Conservation (phyloP, 345 rosid species). For the Linum usitatissimum region DNA sequence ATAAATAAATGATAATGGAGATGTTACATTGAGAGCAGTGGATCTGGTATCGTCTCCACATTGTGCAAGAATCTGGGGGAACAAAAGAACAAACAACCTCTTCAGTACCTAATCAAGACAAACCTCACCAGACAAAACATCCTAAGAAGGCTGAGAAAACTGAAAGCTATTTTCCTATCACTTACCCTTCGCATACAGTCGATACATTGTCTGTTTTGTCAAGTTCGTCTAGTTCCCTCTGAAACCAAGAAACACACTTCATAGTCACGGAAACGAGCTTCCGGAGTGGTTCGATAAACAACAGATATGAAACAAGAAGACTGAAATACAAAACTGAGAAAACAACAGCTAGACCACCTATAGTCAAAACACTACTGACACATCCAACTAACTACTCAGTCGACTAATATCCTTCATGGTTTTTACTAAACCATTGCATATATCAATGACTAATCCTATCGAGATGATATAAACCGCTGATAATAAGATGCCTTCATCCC, state of each 20-base stretch:
- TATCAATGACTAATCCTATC: no score
- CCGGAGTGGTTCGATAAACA: no score
- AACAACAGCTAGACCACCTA: no score
- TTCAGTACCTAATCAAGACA: constrained; percentile 6
- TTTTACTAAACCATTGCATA: no score
- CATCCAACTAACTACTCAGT: no score
- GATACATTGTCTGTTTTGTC: constrained; percentile 35
- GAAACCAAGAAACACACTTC: constrained; percentile 4
- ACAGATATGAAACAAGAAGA: no score
- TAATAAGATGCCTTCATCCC: no score
- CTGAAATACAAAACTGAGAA: no score
- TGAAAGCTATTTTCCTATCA: constrained; percentile 1
- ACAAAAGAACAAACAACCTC: not conserved
- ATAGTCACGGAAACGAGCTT: no score
- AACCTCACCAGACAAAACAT: not conserved
- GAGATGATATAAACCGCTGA: no score
- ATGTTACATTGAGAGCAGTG: constrained; percentile 53
- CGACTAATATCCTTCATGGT: no score
- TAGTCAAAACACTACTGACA: no score
- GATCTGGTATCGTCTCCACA: constrained; percentile 39
- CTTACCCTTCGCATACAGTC: constrained; percentile 56
- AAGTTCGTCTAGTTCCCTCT: constrained; percentile 57
- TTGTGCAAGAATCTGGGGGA: constrained; percentile 32
- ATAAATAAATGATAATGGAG: not conserved
- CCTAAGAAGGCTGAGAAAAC: not conserved